Evolutionary conservation across 257 asterid species (phyloP).

Genomic region (Lithospermum erythrorhizon): DNA sequence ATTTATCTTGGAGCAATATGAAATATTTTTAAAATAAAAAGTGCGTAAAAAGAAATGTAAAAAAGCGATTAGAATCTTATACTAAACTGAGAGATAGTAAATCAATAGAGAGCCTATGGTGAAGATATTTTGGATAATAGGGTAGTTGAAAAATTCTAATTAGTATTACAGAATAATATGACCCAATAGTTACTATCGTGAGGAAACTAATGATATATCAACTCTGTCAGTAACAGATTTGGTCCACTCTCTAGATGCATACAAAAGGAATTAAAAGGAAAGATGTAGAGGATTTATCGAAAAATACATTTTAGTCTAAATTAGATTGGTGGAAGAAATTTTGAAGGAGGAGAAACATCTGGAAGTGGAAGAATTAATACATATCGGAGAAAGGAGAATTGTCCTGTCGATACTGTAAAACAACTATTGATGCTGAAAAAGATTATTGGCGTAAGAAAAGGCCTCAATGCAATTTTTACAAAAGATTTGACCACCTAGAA

Average conservation of each 20-base stretch:
- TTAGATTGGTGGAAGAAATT: no score
- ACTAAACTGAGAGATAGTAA: background rate
- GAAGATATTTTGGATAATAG: background rate
- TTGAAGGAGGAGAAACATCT: no score
- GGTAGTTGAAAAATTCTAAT: slow-evolving; percentile 1
- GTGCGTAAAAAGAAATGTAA: no score
- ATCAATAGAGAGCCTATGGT: background rate
- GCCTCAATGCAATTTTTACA: background rate
- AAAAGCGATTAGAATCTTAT: no score
- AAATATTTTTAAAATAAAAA: no score
- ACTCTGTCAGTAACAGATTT: background rate
- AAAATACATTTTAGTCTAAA: background rate
- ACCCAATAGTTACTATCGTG: background rate
- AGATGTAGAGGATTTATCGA: background rate
- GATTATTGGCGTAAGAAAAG: background rate
- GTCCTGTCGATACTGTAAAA: slow-evolving; percentile 1
- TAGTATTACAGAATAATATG: background rate
- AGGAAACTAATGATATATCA: background rate
- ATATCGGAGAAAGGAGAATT: background rate
- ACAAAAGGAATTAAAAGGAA: background rate
- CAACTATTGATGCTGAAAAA: background rate
- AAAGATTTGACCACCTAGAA: background rate
- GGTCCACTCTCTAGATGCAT: slow-evolving; percentile 1
- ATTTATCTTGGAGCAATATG: no score
- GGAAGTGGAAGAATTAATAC: background rate